Evolutionary conservation across 2,329 filamentous ascomycete genomes (phyloP).

Genomic region (Thelonectria discophora): DNA sequence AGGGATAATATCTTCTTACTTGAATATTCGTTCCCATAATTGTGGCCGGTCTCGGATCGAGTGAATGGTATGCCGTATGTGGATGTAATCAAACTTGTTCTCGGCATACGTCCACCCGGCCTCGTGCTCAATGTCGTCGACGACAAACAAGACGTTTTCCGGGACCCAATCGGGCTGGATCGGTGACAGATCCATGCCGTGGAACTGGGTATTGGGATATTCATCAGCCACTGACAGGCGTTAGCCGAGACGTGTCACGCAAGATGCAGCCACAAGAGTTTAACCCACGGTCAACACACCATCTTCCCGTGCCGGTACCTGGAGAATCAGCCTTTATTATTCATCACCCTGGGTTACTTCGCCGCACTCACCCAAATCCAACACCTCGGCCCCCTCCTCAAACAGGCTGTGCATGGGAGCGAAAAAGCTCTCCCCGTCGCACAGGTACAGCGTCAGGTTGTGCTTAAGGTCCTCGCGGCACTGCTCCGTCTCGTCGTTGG

Average conservation of each 20-base stretch:
- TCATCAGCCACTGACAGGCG: slow-evolving; percentile 54
- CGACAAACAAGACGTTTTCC: slow-evolving; percentile 60
- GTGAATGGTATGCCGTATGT: slow-evolving; percentile 57
- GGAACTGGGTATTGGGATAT: slow-evolving; percentile 55
- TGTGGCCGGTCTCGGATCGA: slow-evolving; percentile 53
- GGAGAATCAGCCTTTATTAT: too few relatives aligned
- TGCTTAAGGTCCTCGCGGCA: slow-evolving; percentile 54
- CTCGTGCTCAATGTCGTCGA: slow-evolving; percentile 61
- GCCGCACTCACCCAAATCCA: slow-evolving; percentile 60
- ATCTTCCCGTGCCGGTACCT: slow-evolving; percentile 62
- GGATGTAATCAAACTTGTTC: slow-evolving; percentile 58
- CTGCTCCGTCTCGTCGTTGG: slow-evolving; percentile 55
- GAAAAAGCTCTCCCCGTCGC: slow-evolving; percentile 53
- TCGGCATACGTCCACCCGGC: slow-evolving; percentile 59
- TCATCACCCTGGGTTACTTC: neutral
- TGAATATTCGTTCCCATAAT: slow-evolving; percentile 54
- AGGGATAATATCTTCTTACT: slow-evolving; percentile 42
- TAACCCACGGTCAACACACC: slow-evolving; percentile 59
- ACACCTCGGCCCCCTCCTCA: slow-evolving; percentile 52
- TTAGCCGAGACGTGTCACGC: slow-evolving; percentile 21
- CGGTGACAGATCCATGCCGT: slow-evolving; percentile 61
- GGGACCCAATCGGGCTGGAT: slow-evolving; percentile 63
- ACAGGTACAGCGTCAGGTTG: slow-evolving; percentile 50
- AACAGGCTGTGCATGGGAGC: slow-evolving; percentile 54
- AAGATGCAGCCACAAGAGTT: neutral